A percentile compares a stretch with the other conserved stretches of the same genome.
phyloP scores from a whole-genome alignment of 768 basidiomycete species.

The Tricholoma saponaceum region DNA sequence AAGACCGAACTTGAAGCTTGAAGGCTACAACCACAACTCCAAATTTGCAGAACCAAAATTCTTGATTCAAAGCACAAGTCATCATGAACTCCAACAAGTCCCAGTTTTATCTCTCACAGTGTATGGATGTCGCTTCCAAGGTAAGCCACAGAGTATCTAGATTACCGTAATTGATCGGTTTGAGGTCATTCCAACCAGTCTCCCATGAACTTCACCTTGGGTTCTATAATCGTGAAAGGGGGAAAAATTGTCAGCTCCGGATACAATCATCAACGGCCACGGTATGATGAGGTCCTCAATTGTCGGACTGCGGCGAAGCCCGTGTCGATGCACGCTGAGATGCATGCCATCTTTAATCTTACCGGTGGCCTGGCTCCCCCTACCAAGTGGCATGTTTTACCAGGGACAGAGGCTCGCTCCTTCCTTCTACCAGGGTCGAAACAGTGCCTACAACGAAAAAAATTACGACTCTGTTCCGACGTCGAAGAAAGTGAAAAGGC shows the following conservation, averaged over 20 bases:
- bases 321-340: constrained; percentile 52
- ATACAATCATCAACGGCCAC: constrained; percentile 50
- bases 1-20: no score
- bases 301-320: constrained; percentile 34
- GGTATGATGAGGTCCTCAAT: constrained; percentile 44
- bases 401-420: constrained; percentile 1
- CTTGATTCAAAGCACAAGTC: background rate
- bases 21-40: background rate
- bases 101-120: constrained; percentile 48
- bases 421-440: constrained; percentile 3
- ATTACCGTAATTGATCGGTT: background rate
- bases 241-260: constrained; percentile 51
- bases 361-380: constrained; percentile 47
- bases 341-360: constrained; percentile 53
- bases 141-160: constrained; percentile 8
- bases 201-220: constrained; percentile 8
- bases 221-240: constrained; percentile 37
- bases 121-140: constrained; percentile 44
- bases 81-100: constrained; percentile 39
- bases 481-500: background rate
- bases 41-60: background rate
- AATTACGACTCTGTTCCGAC: background rate
- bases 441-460: constrained; percentile 4
- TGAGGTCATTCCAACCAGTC: background rate
- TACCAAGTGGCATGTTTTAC: constrained; percentile 52